Conservation (phyloP, 2,329 filamentous ascomycete genomes). For the Ciborinia camelliae region DNA sequence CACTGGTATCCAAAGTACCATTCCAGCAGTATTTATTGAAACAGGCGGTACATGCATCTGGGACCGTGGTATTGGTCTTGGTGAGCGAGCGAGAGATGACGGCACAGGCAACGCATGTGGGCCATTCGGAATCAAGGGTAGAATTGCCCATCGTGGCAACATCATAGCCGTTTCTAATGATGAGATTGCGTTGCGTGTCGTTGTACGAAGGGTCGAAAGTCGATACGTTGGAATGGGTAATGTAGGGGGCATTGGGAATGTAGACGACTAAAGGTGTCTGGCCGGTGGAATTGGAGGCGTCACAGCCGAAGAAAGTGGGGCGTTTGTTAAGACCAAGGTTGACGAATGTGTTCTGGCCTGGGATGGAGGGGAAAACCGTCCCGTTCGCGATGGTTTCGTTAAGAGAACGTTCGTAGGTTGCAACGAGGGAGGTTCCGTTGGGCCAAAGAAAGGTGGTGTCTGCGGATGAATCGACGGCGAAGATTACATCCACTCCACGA, state of each 20-base stretch:
- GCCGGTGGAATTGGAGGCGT: conserved; percentile 58
- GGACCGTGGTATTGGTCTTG: conserved; percentile 65
- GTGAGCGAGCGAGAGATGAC: conserved; percentile 73
- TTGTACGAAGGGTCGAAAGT: conserved; percentile 70
- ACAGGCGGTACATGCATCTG: conserved; percentile 69
- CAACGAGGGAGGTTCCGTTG: conserved; percentile 71
- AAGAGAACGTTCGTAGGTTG: conserved; percentile 66
- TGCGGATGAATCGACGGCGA: conserved; percentile 74
- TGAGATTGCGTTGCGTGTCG: conserved; percentile 64
- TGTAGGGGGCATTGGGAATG: conserved; percentile 80
- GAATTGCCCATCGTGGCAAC: conserved; percentile 79
- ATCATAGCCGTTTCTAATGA: conserved; percentile 85
- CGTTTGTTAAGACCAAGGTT: conserved; percentile 70
- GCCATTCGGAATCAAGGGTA: conserved; percentile 71
- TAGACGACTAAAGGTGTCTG: conserved; percentile 75
- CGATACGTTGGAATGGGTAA: conserved; percentile 70
- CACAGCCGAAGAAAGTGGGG: conserved; percentile 79
- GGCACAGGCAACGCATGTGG: conserved; percentile 82
- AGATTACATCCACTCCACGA: conserved; percentile 75
- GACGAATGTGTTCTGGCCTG: conserved; percentile 73
- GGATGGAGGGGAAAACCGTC: conserved; percentile 68
- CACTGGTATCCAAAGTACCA: conserved; percentile 45
- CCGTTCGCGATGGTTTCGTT: conserved; percentile 58
- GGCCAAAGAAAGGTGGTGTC: conserved; percentile 70
- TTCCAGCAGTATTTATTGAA: conserved; percentile 91